These are phyloP conservation scores for Geotrichum europaeum DNA, from an alignment of 1,139 yeast genomes.

Conservation along the genomic window DNA sequence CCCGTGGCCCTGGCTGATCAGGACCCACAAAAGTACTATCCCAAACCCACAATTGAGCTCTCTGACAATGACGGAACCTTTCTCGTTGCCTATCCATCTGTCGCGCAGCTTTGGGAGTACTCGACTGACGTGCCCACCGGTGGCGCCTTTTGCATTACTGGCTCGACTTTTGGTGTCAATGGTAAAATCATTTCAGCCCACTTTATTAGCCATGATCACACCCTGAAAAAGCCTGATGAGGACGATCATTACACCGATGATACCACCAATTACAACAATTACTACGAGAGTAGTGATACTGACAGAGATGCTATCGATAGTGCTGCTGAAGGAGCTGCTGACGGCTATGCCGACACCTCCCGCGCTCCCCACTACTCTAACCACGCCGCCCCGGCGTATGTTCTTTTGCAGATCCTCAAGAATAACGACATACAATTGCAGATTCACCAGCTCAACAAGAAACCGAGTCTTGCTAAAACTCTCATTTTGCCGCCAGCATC, in stretches of 20 bases:
- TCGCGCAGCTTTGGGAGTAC: constrained; percentile 26
- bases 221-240: neutral
- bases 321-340: neutral
- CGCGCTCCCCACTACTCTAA: constrained; percentile 2
- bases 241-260: neutral
- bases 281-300: neutral
- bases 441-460: constrained; percentile 19
- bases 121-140: constrained; percentile 12
- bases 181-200: constrained; percentile 22
- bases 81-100: constrained; percentile 20
- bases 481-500: constrained; percentile 27
- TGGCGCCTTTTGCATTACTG: constrained; percentile 22
- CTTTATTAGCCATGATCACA: constrained; percentile 6
- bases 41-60: constrained; percentile 17
- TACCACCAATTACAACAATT: neutral
- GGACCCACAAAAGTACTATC: constrained; percentile 13
- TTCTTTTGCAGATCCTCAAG: constrained; percentile 22
- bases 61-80: constrained; percentile 18
- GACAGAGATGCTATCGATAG: neutral
- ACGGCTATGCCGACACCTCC: neutral
- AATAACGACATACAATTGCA: constrained; percentile 20
- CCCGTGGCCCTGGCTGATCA: constrained; percentile 11
- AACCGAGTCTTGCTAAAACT: constrained; percentile 19
- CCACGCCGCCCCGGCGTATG: constrained; percentile 13
- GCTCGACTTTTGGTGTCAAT: constrained; percentile 22